Conservation (phyloP, 768 basidiomycete species). For the Kwoniella shandongensis region DNA sequence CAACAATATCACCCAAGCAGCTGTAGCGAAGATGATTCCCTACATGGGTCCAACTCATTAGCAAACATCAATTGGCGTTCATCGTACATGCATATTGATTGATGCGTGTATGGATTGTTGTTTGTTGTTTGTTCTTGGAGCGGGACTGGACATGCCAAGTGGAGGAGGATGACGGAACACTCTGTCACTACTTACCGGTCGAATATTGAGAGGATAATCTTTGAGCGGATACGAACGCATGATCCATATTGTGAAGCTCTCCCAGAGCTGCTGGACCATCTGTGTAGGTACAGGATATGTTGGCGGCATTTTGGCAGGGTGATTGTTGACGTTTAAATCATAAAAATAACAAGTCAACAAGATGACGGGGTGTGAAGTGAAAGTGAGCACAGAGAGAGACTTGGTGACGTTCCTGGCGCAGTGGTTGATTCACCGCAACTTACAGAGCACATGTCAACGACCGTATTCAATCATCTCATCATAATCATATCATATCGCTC, state of each 20-base stretch:
- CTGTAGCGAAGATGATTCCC: constrained; percentile 47
- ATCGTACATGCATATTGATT: too few species aligned
- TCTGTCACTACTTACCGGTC: constrained; percentile 45
- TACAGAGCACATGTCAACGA: too few species aligned
- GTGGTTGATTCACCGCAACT: too few species aligned
- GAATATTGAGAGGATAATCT: constrained; percentile 42
- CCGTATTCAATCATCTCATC: too few species aligned
- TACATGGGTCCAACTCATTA: too few species aligned
- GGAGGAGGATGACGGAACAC: not conserved
- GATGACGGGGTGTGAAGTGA: too few species aligned
- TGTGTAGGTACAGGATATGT: constrained; percentile 40
- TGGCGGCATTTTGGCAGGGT: constrained; percentile 20
- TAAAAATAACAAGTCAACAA: too few species aligned
- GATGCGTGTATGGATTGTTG: not conserved
- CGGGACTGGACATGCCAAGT: not conserved
- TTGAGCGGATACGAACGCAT: constrained; percentile 40
- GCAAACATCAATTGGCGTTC: not conserved
- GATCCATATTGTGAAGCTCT: constrained; percentile 19
- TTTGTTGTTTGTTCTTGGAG: not conserved
- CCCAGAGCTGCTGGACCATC: constrained; percentile 31
- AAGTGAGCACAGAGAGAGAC: too few species aligned
- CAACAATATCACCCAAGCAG: constrained; percentile 46
- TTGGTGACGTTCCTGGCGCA: too few species aligned
- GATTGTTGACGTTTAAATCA: too few species aligned
- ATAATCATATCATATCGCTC: too few species aligned